Evolutionary conservation across 176 grass and related monocot species (phyloP).

Genomic region (Rhipidocladum racemiflorum): DNA sequence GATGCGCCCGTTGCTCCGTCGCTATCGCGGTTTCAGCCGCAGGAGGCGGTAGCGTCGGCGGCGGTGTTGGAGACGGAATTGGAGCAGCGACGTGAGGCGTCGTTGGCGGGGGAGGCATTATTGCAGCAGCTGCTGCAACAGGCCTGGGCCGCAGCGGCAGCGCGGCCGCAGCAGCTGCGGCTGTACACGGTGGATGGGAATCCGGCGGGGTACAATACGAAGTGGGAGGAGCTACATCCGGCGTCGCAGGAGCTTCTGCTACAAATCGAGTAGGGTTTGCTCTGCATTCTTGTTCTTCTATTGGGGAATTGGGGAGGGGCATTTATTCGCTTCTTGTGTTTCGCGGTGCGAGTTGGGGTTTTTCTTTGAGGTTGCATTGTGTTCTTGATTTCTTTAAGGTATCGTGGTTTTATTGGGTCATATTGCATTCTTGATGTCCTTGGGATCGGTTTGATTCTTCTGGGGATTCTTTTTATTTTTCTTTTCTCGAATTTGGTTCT

Average conservation of each 20-base stretch:
- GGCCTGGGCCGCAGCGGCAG: not conserved
- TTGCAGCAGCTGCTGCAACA: slow-evolving; percentile 21
- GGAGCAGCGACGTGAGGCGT: slow-evolving; percentile 5
- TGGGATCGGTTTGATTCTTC: not conserved
- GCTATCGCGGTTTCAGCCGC: not conserved
- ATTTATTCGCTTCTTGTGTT: slow-evolving; percentile 23
- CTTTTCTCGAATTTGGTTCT: not conserved
- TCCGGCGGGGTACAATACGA: slow-evolving; percentile 49
- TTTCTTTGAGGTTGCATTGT: not conserved
- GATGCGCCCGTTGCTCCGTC: not conserved
- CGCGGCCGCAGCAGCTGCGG: slow-evolving; percentile 29
- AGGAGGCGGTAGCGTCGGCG: not conserved
- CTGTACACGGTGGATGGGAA: slow-evolving; percentile 46
- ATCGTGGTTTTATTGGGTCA: not conserved
- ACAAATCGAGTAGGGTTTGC: slow-evolving; percentile 58
- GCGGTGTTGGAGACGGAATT: not conserved
- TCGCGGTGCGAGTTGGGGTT: slow-evolving; percentile 2
- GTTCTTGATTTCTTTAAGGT: not conserved
- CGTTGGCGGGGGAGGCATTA: not conserved
- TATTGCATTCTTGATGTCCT: not conserved
- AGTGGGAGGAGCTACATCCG: slow-evolving; percentile 61
- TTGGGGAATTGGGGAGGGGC: not conserved
- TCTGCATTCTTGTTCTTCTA: slow-evolving; percentile 6
- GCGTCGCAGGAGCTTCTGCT: slow-evolving; percentile 58
- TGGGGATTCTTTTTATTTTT: not conserved